A percentile compares a stretch with the other conserved stretches of the same genome.
Conservation (phyloP, 23 red algal genomes). For the Gracilaria domingensis region DNA sequence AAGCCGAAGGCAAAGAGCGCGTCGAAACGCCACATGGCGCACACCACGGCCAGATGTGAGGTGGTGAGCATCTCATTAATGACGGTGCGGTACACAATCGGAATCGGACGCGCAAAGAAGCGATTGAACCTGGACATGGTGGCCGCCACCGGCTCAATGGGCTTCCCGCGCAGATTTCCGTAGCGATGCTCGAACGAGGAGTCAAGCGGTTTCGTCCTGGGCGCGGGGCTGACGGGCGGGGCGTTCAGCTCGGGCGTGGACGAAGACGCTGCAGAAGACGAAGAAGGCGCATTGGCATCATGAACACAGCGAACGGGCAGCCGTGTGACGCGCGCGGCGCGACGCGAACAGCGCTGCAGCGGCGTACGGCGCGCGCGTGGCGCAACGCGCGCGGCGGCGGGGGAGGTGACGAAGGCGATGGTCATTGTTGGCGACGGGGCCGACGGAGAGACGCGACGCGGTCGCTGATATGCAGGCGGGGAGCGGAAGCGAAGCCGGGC, state of each 20-base stretch:
- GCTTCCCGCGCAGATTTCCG: slow-evolving; percentile 48
- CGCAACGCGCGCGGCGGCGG: slow-evolving; percentile 2
- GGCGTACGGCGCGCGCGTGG: background rate
- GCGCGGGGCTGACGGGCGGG: background rate
- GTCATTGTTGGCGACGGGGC: background rate
- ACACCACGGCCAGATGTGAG: slow-evolving; percentile 73
- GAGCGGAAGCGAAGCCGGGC: background rate
- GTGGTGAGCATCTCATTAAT: slow-evolving; percentile 83
- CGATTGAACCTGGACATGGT: slow-evolving; percentile 77
- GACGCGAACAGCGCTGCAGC: background rate
- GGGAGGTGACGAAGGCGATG: slow-evolving; percentile 28
- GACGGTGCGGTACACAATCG: slow-evolving; percentile 79
- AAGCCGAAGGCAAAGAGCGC: slow-evolving; percentile 87
- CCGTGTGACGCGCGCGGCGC: background rate
- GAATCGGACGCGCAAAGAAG: slow-evolving; percentile 75
- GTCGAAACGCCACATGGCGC: slow-evolving; percentile 84
- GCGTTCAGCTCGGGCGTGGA: background rate
- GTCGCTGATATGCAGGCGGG: too few species aligned
- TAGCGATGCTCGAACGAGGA: slow-evolving; percentile 49
- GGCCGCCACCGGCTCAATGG: slow-evolving; percentile 63
- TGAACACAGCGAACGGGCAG: background rate
- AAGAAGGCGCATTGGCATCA: background rate
- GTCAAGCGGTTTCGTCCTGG: background rate
- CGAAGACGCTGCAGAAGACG: background rate
- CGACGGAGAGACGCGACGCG: background rate